Conservation (phyloP, 2,329 filamentous ascomycete species). For the Paecilomyces niveus region DNA sequence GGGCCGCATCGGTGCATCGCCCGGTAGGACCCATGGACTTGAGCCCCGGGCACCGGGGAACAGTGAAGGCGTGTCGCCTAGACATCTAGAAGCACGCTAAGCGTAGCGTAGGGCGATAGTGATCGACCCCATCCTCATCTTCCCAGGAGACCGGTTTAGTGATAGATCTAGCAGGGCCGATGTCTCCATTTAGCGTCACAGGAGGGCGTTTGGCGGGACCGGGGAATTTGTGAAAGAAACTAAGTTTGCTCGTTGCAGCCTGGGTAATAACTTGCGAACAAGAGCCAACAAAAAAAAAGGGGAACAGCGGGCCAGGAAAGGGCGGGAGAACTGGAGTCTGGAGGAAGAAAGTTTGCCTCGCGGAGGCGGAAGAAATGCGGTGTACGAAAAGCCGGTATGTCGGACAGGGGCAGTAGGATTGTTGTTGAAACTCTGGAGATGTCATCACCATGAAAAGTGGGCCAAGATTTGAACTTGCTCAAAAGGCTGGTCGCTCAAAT, state of each 20-base stretch:
- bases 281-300: background rate
- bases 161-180: constrained; percentile 1
- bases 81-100: constrained; percentile 24
- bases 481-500: background rate
- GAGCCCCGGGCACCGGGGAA: constrained; percentile 29
- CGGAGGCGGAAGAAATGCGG: background rate
- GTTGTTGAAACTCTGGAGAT: constrained; percentile 1
- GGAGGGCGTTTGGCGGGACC: background rate
- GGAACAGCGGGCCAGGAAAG: background rate
- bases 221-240: background rate
- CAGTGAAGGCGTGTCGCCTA: constrained; percentile 16
- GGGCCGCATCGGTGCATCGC: background rate
- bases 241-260: background rate
- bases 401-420: background rate
- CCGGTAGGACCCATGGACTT: constrained; percentile 20
- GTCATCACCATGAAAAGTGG: background rate
- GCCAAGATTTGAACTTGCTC: background rate
- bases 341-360: background rate
- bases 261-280: background rate
- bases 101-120: constrained; percentile 21
- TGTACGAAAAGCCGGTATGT: background rate
- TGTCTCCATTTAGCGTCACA: background rate
- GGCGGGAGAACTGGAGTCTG: background rate
- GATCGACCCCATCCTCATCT: background rate
- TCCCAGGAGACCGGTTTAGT: constrained; percentile 1